Evolutionary conservation across 1,284 basidiomycete genomes (phyloP).

Genomic region (Coriolopsis trogii): DNA sequence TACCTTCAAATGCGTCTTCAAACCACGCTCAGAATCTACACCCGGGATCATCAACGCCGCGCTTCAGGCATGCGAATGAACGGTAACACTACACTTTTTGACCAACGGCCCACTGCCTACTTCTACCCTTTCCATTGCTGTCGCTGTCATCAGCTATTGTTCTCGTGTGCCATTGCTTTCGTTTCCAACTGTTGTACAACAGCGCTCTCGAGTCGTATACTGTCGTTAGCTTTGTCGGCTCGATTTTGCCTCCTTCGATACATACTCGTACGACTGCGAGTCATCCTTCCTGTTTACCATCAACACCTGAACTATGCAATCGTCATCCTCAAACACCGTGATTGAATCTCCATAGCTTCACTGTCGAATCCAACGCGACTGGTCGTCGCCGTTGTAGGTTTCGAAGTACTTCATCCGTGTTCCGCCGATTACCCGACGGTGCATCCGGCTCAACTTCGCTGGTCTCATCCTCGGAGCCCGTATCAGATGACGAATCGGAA

Average conservation of each 20-base stretch:
- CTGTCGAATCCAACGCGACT: conserved; percentile 22
- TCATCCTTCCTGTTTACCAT: background rate
- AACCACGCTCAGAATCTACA: conserved; percentile 26
- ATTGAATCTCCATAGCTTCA: conserved; percentile 25
- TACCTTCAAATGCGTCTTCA: conserved; percentile 31
- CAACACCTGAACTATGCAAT: no score
- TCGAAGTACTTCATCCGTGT: conserved; percentile 6
- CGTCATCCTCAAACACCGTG: background rate
- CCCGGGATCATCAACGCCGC: conserved; percentile 21
- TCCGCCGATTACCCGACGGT: background rate
- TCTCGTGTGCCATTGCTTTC: no score
- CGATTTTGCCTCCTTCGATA: no score
- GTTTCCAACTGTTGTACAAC: background rate
- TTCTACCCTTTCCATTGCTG: no score
- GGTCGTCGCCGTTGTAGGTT: conserved; percentile 20
- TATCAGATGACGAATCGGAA: conserved; percentile 9
- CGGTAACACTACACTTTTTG: no score
- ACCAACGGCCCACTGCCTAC: background rate
- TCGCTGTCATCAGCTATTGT: no score
- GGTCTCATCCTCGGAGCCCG: conserved; percentile 16
- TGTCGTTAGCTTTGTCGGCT: conserved; percentile 3
- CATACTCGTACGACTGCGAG: no score
- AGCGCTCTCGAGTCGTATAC: background rate
- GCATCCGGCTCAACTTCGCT: conserved; percentile 1
- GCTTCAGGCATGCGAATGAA: conserved; percentile 20